phyloP scores from a whole-genome alignment of 257 asterid genomes.

The Solanum corneliomulleri region DNA sequence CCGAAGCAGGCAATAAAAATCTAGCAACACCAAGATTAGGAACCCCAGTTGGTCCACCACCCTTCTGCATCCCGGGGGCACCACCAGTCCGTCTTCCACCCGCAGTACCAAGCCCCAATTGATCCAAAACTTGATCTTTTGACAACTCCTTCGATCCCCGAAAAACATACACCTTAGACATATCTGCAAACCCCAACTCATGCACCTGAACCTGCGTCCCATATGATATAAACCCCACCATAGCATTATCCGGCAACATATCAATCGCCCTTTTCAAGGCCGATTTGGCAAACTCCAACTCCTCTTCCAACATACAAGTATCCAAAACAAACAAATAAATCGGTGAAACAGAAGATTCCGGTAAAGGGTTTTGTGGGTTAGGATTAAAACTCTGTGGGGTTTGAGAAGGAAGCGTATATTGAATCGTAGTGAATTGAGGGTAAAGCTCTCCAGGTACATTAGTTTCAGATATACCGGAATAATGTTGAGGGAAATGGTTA shows the following conservation, averaged over 20 bases:
- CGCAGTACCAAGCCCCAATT: constrained; percentile 39
- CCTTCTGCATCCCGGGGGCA: constrained; percentile 13
- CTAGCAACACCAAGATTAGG: constrained; percentile 51
- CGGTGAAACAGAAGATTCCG: constrained; percentile 21
- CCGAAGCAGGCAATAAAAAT: constrained; percentile 82
- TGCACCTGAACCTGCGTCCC: constrained; percentile 98
- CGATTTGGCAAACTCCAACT: constrained; percentile 67
- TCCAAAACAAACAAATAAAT: constrained; percentile 77
- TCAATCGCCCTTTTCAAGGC: constrained; percentile 81
- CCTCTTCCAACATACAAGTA: constrained; percentile 94
- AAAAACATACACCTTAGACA: constrained; percentile 79
- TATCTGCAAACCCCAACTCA: constrained; percentile 81
- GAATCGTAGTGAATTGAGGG: constrained; percentile 72
- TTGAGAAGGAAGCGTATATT: constrained; percentile 25
- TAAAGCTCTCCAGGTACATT: constrained; percentile 81
- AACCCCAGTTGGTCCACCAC: constrained; percentile 35
- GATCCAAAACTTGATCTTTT: constrained; percentile 89
- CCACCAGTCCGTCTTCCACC: constrained; percentile 33
- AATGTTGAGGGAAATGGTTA: constrained; percentile 71
- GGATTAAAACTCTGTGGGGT: background rate
- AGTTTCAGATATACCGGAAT: constrained; percentile 52
- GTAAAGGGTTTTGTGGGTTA: constrained; percentile 43
- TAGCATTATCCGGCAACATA: constrained; percentile 78
- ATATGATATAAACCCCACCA: constrained; percentile 90
- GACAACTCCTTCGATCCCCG: constrained; percentile 76